Evolutionary conservation across 2,329 filamentous ascomycete genomes (phyloP).

Genomic region (Tolypocladium nubicola): DNA sequence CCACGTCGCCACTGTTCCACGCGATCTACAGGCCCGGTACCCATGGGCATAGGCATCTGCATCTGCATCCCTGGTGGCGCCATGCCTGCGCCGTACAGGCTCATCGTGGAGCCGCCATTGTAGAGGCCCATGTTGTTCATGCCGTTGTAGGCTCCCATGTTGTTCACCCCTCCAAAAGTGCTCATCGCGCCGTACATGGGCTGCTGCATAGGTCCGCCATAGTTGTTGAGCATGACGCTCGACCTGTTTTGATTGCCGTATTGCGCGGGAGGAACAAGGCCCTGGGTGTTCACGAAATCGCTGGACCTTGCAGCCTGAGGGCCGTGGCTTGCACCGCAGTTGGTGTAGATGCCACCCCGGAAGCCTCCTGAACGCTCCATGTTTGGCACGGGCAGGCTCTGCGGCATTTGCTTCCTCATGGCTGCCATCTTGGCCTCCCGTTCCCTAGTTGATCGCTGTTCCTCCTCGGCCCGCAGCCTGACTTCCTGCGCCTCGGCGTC

Average conservation of each 20-base stretch:
- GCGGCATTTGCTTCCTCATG: conserved; percentile 39
- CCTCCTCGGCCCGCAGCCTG: conserved; percentile 26
- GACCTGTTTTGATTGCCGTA: conserved; percentile 15
- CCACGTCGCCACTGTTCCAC: conserved; percentile 33
- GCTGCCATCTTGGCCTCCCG: conserved; percentile 38
- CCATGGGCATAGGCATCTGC: conserved; percentile 11
- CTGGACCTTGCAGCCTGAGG: conserved; percentile 14
- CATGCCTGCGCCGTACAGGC: conserved; percentile 17
- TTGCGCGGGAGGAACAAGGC: conserved; percentile 8
- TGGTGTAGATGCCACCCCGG: conserved; percentile 43
- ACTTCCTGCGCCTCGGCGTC: conserved; percentile 32
- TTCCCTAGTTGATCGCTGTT: conserved; percentile 24
- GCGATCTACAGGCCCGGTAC: conserved; percentile 19
- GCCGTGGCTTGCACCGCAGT: conserved; percentile 32
- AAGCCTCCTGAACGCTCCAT: conserved; percentile 32
- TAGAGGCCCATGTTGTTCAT: conserved; percentile 10
- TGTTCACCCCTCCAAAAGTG: conserved; percentile 9
- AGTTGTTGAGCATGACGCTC: conserved; percentile 14
- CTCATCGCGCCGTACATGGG: conserved; percentile 14
- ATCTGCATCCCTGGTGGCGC: conserved; percentile 14
- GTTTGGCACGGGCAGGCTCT: conserved; percentile 20
- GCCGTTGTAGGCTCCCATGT: conserved; percentile 3
- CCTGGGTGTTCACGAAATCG: conserved; percentile 15
- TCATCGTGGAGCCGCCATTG: conserved; percentile 9
- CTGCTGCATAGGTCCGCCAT: conserved; percentile 15